Percentiles rank a stretch among this genome's conserved stretches.
Conservation (phyloP, 495 filamentous ascomycete species). For the Podospora sp. region DNA sequence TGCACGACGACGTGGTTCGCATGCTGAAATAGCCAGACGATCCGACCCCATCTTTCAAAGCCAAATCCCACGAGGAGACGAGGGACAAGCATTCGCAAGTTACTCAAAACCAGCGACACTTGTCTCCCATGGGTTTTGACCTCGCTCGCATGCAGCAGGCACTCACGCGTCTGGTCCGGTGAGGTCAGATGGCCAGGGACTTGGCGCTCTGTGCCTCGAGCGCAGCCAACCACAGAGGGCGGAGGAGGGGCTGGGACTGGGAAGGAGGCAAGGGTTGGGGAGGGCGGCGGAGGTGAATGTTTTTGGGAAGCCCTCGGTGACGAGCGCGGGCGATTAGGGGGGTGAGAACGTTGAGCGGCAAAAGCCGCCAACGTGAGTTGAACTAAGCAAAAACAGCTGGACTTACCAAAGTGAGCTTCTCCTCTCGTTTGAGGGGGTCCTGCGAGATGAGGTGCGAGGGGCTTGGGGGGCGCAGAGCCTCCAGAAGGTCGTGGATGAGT, state of each 20-base stretch:
- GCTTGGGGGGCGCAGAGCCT: slow-evolving; percentile 10
- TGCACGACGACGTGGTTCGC: slow-evolving; percentile 7
- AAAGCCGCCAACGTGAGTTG: background rate
- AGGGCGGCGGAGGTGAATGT: slow-evolving; percentile 27
- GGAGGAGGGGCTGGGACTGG: slow-evolving; percentile 35
- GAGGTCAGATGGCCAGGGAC: slow-evolving; percentile 43
- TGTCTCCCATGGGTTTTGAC: background rate
- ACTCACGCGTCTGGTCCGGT: slow-evolving; percentile 33
- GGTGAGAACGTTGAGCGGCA: background rate
- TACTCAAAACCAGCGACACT: background rate
- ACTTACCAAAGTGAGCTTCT: background rate
- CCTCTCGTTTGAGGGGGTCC: background rate
- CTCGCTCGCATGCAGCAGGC: slow-evolving; percentile 27
- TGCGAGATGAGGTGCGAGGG: slow-evolving; percentile 12
- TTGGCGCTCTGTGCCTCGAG: slow-evolving; percentile 35
- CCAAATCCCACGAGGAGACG: background rate
- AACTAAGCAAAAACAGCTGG: background rate
- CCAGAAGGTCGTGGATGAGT: slow-evolving; percentile 12
- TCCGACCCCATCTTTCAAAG: slow-evolving; percentile 1
- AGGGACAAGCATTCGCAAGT: background rate
- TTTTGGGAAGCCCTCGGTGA: slow-evolving; percentile 15
- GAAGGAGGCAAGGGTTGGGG: slow-evolving; percentile 29
- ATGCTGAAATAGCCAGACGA: background rate
- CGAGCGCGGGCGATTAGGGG: slow-evolving; percentile 1
- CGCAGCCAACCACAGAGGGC: slow-evolving; percentile 37